Percentiles rank a stretch among this genome's conserved stretches.
Evolutionary conservation across 116 monocot genomes (phyloP).

Genomic region (Phalaenopsis hybrid): DNA sequence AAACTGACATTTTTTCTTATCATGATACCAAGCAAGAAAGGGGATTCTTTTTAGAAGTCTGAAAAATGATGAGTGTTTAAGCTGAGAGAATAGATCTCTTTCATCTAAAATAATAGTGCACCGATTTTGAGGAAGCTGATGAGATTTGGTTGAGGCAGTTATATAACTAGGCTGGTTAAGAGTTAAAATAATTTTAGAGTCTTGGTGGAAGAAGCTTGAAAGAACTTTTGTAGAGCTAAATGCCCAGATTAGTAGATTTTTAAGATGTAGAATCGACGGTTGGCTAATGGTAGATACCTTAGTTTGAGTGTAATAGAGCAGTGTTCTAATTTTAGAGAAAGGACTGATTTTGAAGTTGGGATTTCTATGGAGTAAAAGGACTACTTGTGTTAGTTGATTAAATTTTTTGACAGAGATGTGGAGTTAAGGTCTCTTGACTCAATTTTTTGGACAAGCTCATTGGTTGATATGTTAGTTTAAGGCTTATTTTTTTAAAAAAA

Average conservation of each 20-base stretch:
- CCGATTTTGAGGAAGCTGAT: background rate
- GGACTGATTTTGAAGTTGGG: background rate
- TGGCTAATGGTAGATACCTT: background rate
- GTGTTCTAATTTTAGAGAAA: background rate
- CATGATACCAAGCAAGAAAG: background rate
- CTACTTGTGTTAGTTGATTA: background rate
- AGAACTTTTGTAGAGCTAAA: background rate
- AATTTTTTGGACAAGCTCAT: background rate
- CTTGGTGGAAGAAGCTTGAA: background rate
- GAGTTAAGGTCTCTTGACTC: background rate
- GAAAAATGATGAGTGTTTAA: background rate
- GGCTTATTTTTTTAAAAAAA: no score
- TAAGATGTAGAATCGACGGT: background rate
- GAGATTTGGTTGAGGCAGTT: background rate
- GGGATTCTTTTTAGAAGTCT: background rate
- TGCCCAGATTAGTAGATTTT: background rate
- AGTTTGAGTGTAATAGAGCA: background rate
- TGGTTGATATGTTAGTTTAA: background rate
- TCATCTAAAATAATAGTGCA: background rate
- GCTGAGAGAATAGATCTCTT: background rate
- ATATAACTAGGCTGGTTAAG: background rate
- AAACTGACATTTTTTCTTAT: background rate
- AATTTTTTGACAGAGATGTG: background rate
- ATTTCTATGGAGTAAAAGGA: background rate
- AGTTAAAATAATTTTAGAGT: background rate